phyloP scores from a whole-genome alignment of 228 moss, liverwort and hornwort genomes.

The Sphagnum fallax region DNA sequence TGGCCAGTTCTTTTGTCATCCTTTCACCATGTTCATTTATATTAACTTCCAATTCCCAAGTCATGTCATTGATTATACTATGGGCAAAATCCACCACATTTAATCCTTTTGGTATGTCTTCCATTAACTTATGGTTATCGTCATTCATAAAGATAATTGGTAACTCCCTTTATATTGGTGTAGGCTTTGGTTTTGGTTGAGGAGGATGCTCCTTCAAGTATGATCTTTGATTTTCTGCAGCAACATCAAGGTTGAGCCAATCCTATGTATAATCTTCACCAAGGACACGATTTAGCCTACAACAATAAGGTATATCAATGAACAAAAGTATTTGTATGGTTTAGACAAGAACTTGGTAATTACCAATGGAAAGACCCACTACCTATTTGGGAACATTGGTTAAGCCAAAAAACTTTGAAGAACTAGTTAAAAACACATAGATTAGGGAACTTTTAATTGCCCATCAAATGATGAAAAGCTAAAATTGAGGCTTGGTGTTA shows the following conservation, averaged over 20 bases:
- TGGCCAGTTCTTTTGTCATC: slow-evolving; percentile 12
- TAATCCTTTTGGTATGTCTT: slow-evolving; percentile 49
- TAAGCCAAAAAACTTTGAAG: too few relatives aligned
- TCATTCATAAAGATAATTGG: slow-evolving; percentile 90
- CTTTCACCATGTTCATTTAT: slow-evolving; percentile 2
- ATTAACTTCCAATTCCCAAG: slow-evolving; percentile 2
- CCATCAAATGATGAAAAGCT: slow-evolving; percentile 63
- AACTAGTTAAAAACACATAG: neutral
- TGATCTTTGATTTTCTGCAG: slow-evolving; percentile 55
- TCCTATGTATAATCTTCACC: slow-evolving; percentile 61
- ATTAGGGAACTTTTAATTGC: slow-evolving; percentile 46
- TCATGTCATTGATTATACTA: slow-evolving; percentile 5
- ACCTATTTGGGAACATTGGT: neutral
- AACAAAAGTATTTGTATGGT: neutral
- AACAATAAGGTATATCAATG: neutral
- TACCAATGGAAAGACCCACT: neutral
- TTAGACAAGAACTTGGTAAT: too few relatives aligned
- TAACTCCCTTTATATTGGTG: slow-evolving; percentile 52
- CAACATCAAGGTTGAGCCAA: slow-evolving; percentile 55
- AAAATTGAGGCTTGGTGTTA: slow-evolving; percentile 67
- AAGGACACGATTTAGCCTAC: slow-evolving; percentile 66
- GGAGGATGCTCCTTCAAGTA: slow-evolving; percentile 63
- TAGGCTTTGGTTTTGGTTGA: slow-evolving; percentile 45
- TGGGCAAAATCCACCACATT: slow-evolving; percentile 14
- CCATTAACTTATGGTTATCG: slow-evolving; percentile 68